Evolutionary conservation across 768 basidiomycete species (phyloP).

Genomic region (Boletus vermiculosoides): DNA sequence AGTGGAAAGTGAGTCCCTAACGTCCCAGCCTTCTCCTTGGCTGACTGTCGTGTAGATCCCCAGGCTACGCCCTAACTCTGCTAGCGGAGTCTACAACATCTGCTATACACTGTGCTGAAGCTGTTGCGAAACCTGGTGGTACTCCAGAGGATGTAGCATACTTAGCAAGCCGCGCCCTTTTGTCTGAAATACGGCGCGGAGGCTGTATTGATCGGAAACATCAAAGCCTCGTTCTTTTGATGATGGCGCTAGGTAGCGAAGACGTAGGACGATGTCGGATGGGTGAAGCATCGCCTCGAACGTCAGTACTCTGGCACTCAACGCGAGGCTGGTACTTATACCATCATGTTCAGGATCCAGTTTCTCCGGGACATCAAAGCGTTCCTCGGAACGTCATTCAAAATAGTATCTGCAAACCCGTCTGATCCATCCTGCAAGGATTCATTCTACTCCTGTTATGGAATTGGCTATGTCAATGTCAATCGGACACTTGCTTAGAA

Average conservation of each 20-base stretch:
- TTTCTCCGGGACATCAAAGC: constrained; percentile 79
- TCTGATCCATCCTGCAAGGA: constrained; percentile 53
- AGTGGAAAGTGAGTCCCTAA: constrained; percentile 79
- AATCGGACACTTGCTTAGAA: constrained; percentile 69
- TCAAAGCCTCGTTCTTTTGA: constrained; percentile 78
- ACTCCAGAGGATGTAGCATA: constrained; percentile 93
- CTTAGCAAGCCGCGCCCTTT: constrained; percentile 71
- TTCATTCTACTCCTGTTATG: constrained; percentile 85
- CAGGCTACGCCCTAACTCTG: constrained; percentile 90
- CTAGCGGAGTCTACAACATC: constrained; percentile 92
- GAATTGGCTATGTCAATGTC: constrained; percentile 87
- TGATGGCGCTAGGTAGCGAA: constrained; percentile 97
- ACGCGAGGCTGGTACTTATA: constrained; percentile 3
- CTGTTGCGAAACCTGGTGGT: constrained; percentile 75
- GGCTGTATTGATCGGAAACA: constrained; percentile 92
- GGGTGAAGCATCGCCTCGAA: constrained; percentile 77
- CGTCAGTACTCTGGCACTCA: constrained; percentile 50
- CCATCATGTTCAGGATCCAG: constrained; percentile 64
- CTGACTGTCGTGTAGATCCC: constrained; percentile 59
- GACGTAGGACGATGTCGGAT: constrained; percentile 91
- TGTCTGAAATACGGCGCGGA: constrained; percentile 75
- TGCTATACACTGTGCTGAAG: constrained; percentile 84
- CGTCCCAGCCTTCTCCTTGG: not conserved
- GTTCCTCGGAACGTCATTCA: constrained; percentile 93
- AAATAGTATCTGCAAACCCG: constrained; percentile 65